These are phyloP conservation scores for Raphidocelis subcapitata DNA, from an alignment of 139 green algal genomes.

Conservation along the genomic window DNA sequence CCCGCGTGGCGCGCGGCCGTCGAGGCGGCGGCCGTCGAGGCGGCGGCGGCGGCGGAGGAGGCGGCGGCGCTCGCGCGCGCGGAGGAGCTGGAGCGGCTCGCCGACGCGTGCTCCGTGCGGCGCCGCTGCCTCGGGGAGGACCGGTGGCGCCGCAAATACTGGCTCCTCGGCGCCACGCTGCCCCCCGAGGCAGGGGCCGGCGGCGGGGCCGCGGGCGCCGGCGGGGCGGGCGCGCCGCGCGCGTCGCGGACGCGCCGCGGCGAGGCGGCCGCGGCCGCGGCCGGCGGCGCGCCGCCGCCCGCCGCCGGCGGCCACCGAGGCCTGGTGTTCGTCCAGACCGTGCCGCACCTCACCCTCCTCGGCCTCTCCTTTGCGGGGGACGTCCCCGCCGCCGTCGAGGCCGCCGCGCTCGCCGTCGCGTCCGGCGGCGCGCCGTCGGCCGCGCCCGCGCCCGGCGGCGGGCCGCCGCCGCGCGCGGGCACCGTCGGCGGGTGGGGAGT, in stretches of 20 bases:
- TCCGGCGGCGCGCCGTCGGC: background rate
- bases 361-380: slow-evolving; percentile 10
- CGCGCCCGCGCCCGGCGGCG: too few species aligned
- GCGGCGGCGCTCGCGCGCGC: slow-evolving; percentile 30
- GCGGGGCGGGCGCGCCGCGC: slow-evolving; percentile 14
- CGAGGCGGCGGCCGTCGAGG: background rate
- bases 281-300: too few species aligned
- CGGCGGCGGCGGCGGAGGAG: slow-evolving; percentile 25
- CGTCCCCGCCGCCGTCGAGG: background rate
- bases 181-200: slow-evolving; percentile 4
- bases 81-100: slow-evolving; percentile 40
- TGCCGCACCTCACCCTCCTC: background rate
- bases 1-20: slow-evolving; percentile 14
- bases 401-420: slow-evolving; percentile 20
- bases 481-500: too few species aligned
- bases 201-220: background rate
- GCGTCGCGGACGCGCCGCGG: background rate
- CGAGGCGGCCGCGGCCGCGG: slow-evolving; percentile 10
- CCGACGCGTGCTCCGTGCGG: slow-evolving; percentile 25
- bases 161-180: slow-evolving; percentile 40
- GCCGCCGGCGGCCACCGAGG: background rate
- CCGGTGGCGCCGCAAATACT: slow-evolving; percentile 63
- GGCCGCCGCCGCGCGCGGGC: too few species aligned
- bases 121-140: slow-evolving; percentile 53
- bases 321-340: slow-evolving; percentile 2